Evolutionary conservation across 164 flowering plant species (phyloP), one percentile per base, ranked within the genome.

Genomic region (Vitis riparia): DNA sequence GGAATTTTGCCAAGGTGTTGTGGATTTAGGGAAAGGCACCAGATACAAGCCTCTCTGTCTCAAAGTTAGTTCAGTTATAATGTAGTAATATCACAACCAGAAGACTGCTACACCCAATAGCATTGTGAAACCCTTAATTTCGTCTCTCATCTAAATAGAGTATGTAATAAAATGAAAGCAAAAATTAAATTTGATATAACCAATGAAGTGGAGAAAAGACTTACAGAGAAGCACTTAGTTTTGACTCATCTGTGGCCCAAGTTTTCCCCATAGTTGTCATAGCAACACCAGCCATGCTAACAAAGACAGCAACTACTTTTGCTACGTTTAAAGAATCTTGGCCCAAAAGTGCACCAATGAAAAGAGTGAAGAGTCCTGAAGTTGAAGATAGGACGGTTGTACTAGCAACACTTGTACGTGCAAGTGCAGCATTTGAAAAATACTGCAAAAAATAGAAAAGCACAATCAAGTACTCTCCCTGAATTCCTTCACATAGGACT

Each of bases 211-310:
- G 53, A 70, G 23, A 62, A 27, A 69, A 65, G 58, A 76, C 85
- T 76, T 81, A 93, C 98, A 67, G 69, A 68, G 91, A 76, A 73
- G 89, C 56, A 72, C 69, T 84, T 62, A 81, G 17, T 62, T 87
- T 77, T 29, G 91, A 76, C 9, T 96, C 99, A 76, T 96, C 99
- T 23, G 91, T 44, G 15, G 99, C 97, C 99, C 99, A 96, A 64
- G 99, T 96, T 81, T 96, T 96, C 27, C 99, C 99, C 13, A 93
- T 71, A 60, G 99, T 88, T 70, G 99, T 96, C 99, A 93, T 93
- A 71, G 71, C 92, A 70, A 96, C 99, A 77, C 99, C 99, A 71
- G 95, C 85, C 87, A 93, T 86, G 84, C 98, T 89, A 65, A 96
- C 94, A 78, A 93, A 89, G 32, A 96, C 99, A 56, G 99, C 95